phyloP scores from a whole-genome alignment of 2,329 filamentous ascomycete genomes.

The Lasiodiplodia sp. region DNA sequence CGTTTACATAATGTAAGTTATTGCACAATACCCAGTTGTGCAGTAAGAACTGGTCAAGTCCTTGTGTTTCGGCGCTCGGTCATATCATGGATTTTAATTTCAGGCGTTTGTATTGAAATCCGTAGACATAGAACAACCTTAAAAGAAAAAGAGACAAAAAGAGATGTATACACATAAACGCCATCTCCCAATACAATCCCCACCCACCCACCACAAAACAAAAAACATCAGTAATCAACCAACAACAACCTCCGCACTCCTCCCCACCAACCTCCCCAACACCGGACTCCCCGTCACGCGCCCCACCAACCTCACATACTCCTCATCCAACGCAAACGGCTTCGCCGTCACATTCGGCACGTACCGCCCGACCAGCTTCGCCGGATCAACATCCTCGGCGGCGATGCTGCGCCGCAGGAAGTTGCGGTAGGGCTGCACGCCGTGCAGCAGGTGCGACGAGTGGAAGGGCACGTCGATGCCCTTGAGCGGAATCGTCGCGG shows the following conservation, averaged over 20 bases:
- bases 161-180: too few relatives aligned
- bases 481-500: conserved; percentile 41
- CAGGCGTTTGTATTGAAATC: too few relatives aligned
- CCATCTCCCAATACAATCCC: too few relatives aligned
- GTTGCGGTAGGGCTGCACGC: conserved; percentile 41
- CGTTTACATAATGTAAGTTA: background rate
- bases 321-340: conserved; percentile 39
- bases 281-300: background rate
- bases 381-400: conserved; percentile 36
- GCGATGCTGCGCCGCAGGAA: conserved; percentile 39
- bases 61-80: background rate
- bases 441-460: conserved; percentile 36
- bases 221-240: too few relatives aligned
- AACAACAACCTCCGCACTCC: background rate
- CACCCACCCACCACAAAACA: too few relatives aligned
- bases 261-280: background rate
- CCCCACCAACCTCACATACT: conserved; percentile 16
- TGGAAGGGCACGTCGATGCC: conserved; percentile 48
- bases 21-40: background rate
- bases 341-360: conserved; percentile 47
- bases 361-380: conserved; percentile 42
- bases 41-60: background rate
- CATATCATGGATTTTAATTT: background rate
- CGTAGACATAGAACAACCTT: too few relatives aligned
- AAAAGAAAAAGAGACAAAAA: too few relatives aligned